Evolutionary conservation across 1,284 basidiomycete species (phyloP).

Genomic region (Stereum hirsutum): DNA sequence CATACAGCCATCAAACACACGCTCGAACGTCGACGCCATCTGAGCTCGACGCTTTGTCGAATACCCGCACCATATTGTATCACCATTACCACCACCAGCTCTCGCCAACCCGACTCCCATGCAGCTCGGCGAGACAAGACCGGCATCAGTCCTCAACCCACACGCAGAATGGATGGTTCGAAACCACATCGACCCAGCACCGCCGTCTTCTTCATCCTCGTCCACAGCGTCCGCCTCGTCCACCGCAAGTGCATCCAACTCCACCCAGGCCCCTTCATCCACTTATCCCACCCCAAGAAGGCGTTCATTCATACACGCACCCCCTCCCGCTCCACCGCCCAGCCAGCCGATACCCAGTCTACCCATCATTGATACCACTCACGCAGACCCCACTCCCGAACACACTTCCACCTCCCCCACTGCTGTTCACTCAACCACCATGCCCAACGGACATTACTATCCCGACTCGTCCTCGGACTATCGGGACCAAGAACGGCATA

Average conservation of each 20-base stretch:
- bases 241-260: too few species aligned
- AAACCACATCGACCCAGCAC: constrained; percentile 11
- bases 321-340: constrained; percentile 66
- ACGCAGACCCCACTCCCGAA: constrained; percentile 20
- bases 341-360: constrained; percentile 61
- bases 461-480: constrained; percentile 9
- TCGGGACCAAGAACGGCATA: constrained; percentile 3
- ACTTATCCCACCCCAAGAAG: constrained; percentile 43
- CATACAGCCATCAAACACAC: too few species aligned
- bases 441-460: too few species aligned
- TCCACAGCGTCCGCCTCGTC: constrained; percentile 25
- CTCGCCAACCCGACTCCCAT: constrained; percentile 4
- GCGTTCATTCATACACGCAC: constrained; percentile 54
- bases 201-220: constrained; percentile 17
- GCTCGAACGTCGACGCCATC: too few species aligned
- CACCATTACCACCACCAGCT: neutral
- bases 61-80: too few species aligned
- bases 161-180: constrained; percentile 10
- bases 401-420: too few species aligned
- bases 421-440: too few species aligned
- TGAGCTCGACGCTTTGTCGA: too few species aligned
- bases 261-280: too few species aligned
- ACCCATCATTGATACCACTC: constrained; percentile 17
- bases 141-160: constrained; percentile 7
- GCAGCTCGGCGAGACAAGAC: constrained; percentile 10